A percentile compares a stretch with the other conserved stretches of the same genome.
Evolutionary conservation across 768 basidiomycete genomes (phyloP).

Genomic region (Lactifluus echinatus): DNA sequence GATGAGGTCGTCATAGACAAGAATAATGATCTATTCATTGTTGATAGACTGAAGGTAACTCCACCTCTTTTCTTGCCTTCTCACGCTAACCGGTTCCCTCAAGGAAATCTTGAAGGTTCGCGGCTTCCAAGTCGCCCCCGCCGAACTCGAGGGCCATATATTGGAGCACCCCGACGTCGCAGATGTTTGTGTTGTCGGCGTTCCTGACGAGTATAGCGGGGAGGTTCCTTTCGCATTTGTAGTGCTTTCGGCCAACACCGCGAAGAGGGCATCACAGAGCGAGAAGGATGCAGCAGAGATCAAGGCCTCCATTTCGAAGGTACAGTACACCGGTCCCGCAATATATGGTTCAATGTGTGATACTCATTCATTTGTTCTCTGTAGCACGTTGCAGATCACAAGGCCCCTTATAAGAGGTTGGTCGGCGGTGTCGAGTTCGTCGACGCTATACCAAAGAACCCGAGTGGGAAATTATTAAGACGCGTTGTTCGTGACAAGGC

Average conservation of each 20-base stretch:
- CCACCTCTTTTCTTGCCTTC: neutral
- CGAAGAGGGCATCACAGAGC: slow-evolving; percentile 2
- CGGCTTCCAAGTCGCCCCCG: slow-evolving; percentile 70
- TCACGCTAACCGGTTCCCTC: slow-evolving; percentile 18
- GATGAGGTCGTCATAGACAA: slow-evolving; percentile 50
- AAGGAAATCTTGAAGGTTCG: slow-evolving; percentile 62
- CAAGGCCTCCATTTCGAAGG: slow-evolving; percentile 16
- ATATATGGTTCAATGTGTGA: neutral
- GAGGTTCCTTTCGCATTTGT: slow-evolving; percentile 67
- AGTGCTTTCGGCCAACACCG: slow-evolving; percentile 32
- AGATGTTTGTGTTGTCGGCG: slow-evolving; percentile 55
- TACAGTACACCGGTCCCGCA: slow-evolving; percentile 7
- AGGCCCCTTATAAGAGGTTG: slow-evolving; percentile 31
- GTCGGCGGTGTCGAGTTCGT: slow-evolving; percentile 33
- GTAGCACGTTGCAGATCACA: slow-evolving; percentile 27
- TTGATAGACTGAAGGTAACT: slow-evolving; percentile 51
- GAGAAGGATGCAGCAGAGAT: slow-evolving; percentile 1
- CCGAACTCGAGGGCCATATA: slow-evolving; percentile 62
- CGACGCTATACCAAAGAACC: slow-evolving; percentile 28
- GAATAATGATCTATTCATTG: slow-evolving; percentile 48
- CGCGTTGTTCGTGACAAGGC: slow-evolving; percentile 25
- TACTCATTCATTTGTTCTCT: neutral
- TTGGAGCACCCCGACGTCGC: slow-evolving; percentile 50
- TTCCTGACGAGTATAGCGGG: slow-evolving; percentile 63
- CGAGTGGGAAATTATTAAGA: slow-evolving; percentile 27